Evolutionary conservation across 306 rosid species (phyloP).

Genomic region (Quercus agrifolia): DNA sequence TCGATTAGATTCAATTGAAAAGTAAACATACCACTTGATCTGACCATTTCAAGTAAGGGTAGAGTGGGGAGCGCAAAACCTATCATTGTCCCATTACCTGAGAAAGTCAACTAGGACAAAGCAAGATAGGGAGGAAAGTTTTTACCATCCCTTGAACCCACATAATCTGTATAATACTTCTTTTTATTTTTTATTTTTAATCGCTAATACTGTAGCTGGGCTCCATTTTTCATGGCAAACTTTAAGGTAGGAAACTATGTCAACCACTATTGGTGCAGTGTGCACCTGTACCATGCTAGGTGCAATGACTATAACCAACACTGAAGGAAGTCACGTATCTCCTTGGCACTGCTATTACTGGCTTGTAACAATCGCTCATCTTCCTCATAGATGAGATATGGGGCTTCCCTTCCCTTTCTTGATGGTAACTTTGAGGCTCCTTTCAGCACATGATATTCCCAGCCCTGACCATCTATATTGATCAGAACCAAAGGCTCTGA

Average conservation of each 20-base stretch:
- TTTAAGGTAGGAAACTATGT: conserved; percentile 4
- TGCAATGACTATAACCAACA: conserved; percentile 80
- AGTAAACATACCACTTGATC: too few species aligned
- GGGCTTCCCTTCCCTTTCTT: conserved; percentile 80
- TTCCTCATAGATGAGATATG: conserved; percentile 94
- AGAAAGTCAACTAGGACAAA: too few species aligned
- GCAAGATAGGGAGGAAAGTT: too few species aligned
- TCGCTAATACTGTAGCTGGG: not conserved
- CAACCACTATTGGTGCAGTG: conserved; percentile 76
- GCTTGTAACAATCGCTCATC: conserved; percentile 84
- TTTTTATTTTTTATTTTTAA: too few species aligned
- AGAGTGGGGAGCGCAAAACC: too few species aligned
- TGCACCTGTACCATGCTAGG: conserved; percentile 88
- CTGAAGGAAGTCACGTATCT: conserved; percentile 70
- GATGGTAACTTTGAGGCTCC: conserved; percentile 76
- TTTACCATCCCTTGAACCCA: too few species aligned
- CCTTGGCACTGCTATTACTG: conserved; percentile 77
- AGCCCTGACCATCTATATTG: conserved; percentile 95
- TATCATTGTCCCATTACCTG: too few species aligned
- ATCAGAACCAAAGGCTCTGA: conserved; percentile 67
- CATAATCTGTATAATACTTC: too few species aligned
- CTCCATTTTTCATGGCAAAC: conserved; percentile 19
- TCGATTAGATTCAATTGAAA: too few species aligned
- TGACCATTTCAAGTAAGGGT: too few species aligned
- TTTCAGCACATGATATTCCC: conserved; percentile 97